Conservation (phyloP, 345 rosid species). For the Geranium brycei region DNA sequence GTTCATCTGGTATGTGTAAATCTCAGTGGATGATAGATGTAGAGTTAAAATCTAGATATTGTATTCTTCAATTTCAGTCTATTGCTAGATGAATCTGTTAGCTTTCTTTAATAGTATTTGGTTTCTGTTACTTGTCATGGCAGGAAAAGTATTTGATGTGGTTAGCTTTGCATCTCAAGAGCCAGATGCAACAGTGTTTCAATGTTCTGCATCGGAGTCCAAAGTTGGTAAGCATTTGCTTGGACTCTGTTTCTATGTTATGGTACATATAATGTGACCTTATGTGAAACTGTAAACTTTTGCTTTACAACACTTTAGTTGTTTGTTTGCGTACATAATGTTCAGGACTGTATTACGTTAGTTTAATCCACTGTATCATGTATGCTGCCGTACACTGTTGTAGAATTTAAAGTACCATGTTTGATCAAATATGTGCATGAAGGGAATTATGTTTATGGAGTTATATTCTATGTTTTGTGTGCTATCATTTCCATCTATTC, state of each 20-base stretch:
- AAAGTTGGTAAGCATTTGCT: conserved; percentile 28
- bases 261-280: background rate
- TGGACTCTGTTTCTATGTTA: conserved; percentile 3
- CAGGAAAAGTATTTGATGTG: conserved; percentile 52
- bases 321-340: background rate
- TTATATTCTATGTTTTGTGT: no score
- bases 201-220: conserved; percentile 36
- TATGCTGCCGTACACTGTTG: no score
- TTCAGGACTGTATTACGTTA: no score
- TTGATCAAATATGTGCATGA: no score
- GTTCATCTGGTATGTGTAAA: conserved; percentile 38
- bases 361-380: no score
- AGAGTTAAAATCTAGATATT: background rate
- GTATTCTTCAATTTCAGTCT: background rate
- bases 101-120: background rate
- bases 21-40: background rate
- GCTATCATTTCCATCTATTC: no score
- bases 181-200: conserved; percentile 42
- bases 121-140: conserved; percentile 5
- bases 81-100: background rate
- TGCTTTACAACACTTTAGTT: background rate
- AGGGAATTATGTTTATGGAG: no score
- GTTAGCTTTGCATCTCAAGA: conserved; percentile 41
- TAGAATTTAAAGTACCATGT: no score
- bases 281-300: background rate